These are phyloP conservation scores for Tympanopsis confertula DNA, from an alignment of 2,329 filamentous ascomycete species.

Conservation along the genomic window DNA sequence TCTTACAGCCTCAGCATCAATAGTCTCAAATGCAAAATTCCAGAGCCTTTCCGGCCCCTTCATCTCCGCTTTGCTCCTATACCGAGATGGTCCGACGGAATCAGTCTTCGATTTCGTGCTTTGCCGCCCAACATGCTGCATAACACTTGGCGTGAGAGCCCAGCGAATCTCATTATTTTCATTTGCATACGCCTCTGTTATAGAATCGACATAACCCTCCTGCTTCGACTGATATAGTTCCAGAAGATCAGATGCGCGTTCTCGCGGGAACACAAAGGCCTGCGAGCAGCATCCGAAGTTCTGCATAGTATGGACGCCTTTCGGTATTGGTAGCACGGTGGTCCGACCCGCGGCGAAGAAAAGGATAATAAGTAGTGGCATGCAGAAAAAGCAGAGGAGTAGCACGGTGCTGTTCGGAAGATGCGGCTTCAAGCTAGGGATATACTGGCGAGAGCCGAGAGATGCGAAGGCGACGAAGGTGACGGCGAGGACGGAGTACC, in stretches of 20 bases:
- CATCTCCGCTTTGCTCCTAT: neutral
- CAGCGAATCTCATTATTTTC: slow-evolving; percentile 21
- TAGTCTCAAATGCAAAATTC: neutral
- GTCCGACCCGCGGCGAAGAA: slow-evolving; percentile 26
- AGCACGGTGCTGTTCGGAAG: slow-evolving; percentile 8
- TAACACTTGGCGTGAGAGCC: slow-evolving; percentile 25
- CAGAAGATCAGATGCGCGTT: slow-evolving; percentile 11
- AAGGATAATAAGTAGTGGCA: slow-evolving; percentile 16
- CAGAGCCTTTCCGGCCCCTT: neutral
- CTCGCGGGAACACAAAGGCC: slow-evolving; percentile 27
- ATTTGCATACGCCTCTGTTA: slow-evolving; percentile 27
- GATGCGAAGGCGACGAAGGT: slow-evolving; percentile 8
- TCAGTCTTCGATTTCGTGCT: slow-evolving; percentile 21
- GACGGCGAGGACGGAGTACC: slow-evolving; percentile 14
- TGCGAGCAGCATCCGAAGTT: slow-evolving; percentile 29
- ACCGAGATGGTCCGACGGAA: too few species aligned
- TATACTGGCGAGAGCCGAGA: neutral
- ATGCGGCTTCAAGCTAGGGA: neutral
- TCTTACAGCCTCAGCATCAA: neutral
- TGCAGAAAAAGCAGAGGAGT: slow-evolving; percentile 13
- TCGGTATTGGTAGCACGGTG: slow-evolving; percentile 19
- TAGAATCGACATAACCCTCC: slow-evolving; percentile 6
- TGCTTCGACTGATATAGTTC: slow-evolving; percentile 9
- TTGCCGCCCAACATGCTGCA: slow-evolving; percentile 29
- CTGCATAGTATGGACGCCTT: slow-evolving; percentile 24